phyloP scores from a whole-genome alignment of 2,329 filamentous ascomycete genomes.

The Anthostomella pinea region DNA sequence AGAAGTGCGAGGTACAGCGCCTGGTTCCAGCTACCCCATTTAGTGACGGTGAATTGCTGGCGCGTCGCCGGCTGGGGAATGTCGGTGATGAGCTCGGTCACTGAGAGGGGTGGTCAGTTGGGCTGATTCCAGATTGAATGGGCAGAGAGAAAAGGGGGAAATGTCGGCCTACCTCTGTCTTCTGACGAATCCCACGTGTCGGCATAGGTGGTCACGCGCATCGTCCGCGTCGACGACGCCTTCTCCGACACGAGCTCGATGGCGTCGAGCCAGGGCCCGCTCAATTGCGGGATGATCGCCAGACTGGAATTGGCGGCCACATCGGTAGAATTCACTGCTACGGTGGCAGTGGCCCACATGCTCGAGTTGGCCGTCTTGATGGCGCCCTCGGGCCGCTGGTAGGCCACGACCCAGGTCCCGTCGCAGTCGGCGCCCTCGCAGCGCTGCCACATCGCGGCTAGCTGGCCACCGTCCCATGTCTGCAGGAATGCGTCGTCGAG shows the following conservation, averaged over 20 bases:
- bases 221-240: slow-evolving; percentile 10
- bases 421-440: slow-evolving; percentile 10
- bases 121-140: background rate
- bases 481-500: slow-evolving; percentile 13
- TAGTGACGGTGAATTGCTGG: slow-evolving; percentile 22
- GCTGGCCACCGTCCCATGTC: slow-evolving; percentile 21
- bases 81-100: slow-evolving; percentile 12
- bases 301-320: slow-evolving; percentile 22
- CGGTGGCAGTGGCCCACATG: slow-evolving; percentile 15
- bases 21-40: slow-evolving; percentile 21
- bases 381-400: slow-evolving; percentile 23
- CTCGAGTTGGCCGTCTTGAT: slow-evolving; percentile 25
- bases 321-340: slow-evolving; percentile 14
- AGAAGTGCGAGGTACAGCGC: slow-evolving; percentile 21
- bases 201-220: slow-evolving; percentile 17
- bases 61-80: slow-evolving; percentile 13
- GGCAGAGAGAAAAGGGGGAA: background rate
- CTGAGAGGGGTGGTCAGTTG: too few species aligned
- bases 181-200: slow-evolving; percentile 16
- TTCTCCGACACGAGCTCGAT: slow-evolving; percentile 18
- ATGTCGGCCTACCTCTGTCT: slow-evolving; percentile 13
- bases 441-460: slow-evolving; percentile 24
- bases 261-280: slow-evolving; percentile 13
- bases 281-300: slow-evolving; percentile 20
- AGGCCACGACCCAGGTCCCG: slow-evolving; percentile 23